Percentiles rank a stretch among this genome's conserved stretches.
These are phyloP conservation scores for Phytopythium ostracodes DNA, from an alignment of 352 stramenopile genomes.

Conservation along the genomic window DNA sequence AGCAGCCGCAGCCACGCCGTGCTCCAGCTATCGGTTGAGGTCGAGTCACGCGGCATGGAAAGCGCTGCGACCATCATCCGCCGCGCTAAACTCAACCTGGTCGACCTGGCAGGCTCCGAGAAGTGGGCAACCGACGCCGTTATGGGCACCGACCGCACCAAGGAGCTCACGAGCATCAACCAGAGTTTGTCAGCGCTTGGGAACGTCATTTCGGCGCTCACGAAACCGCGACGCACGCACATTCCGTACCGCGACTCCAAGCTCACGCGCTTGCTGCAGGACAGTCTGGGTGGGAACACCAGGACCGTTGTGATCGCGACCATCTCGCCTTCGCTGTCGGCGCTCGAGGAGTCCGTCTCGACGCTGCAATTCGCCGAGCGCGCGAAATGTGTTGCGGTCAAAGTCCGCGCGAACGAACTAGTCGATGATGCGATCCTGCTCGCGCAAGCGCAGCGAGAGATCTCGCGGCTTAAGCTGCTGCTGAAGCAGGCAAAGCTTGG, in stretches of 20 bases:
- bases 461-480: constrained; percentile 52
- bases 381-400: constrained; percentile 70
- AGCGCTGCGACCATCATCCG: constrained; percentile 71
- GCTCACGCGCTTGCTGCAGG: constrained; percentile 92
- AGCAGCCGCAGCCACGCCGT: constrained; percentile 86
- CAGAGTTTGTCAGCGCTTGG: constrained; percentile 88
- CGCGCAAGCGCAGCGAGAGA: constrained; percentile 61
- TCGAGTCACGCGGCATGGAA: constrained; percentile 66
- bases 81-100: constrained; percentile 85
- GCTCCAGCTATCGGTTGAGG: constrained; percentile 77
- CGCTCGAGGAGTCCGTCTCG: constrained; percentile 88
- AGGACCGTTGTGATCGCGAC: constrained; percentile 89
- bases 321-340: constrained; percentile 68
- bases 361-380: constrained; percentile 89
- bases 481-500: constrained; percentile 42
- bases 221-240: constrained; percentile 64
- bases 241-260: constrained; percentile 97
- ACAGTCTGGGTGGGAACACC: constrained; percentile 84
- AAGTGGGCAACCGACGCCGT: constrained; percentile 82
- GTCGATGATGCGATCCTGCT: constrained; percentile 78
- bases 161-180: constrained; percentile 92
- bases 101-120: constrained; percentile 91
- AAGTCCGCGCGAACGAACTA: constrained; percentile 78
- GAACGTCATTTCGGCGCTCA: constrained; percentile 85
- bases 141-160: constrained; percentile 68